Evolutionary conservation across 2,329 filamentous ascomycete genomes (phyloP).

Genomic region (Scedosporium dehoogii): DNA sequence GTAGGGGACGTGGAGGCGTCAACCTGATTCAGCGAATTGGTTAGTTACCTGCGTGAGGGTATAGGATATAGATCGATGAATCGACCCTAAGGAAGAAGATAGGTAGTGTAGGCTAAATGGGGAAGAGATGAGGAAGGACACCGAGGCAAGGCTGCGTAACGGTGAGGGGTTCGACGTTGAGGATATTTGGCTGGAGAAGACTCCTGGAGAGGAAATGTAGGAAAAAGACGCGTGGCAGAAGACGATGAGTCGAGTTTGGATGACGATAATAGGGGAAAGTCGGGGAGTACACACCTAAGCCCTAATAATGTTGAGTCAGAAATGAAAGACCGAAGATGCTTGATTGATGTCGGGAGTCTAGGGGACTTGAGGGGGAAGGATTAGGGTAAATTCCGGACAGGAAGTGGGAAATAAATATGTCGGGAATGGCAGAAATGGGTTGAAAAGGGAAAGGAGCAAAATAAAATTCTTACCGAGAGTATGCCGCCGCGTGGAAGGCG

Average conservation of each 20-base stretch:
- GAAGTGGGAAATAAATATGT: constrained; percentile 12
- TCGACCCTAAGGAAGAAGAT: background rate
- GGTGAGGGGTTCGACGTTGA: background rate
- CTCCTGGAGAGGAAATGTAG: background rate
- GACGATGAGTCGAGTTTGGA: background rate
- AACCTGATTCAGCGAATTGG: background rate
- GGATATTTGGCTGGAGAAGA: background rate
- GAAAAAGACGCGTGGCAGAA: background rate
- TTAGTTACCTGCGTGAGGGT: background rate
- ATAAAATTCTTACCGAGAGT: constrained; percentile 2
- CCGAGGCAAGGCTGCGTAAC: background rate
- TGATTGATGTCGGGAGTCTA: constrained; percentile 1
- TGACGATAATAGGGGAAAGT: background rate
- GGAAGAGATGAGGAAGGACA: background rate
- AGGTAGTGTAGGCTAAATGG: background rate
- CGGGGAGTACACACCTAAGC: background rate
- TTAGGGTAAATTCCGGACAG: constrained; percentile 11
- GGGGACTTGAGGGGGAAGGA: constrained; percentile 8
- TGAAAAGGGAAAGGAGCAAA: constrained; percentile 7
- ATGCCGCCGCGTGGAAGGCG: background rate
- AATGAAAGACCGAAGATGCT: constrained; percentile 13
- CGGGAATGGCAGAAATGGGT: constrained; percentile 13
- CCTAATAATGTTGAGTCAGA: constrained; percentile 10
- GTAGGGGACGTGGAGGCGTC: constrained; percentile 3
- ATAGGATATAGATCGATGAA: background rate